These are phyloP conservation scores for Eimeria falciformis DNA, from an alignment of 169 alveolate genomes.

Conservation along the genomic window DNA sequence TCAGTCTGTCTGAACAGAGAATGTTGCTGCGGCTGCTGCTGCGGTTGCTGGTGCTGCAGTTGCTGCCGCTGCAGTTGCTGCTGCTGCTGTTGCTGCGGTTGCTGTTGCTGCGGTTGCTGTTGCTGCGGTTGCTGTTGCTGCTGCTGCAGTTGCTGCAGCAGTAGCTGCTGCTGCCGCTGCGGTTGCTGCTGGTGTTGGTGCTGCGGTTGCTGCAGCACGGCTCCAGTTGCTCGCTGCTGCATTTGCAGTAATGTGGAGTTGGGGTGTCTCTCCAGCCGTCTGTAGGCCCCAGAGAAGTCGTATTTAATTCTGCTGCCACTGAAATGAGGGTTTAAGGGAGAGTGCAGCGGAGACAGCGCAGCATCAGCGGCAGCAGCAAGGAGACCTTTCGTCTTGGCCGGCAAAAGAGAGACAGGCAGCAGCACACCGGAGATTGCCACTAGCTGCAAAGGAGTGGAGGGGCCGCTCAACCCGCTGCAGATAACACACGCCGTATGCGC, in stretches of 20 bases:
- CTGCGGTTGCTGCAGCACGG: not conserved
- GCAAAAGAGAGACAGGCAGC: constrained; percentile 19
- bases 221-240: not conserved
- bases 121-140: not conserved
- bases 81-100: constrained; percentile 42
- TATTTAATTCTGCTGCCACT: constrained; percentile 44
- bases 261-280: not conserved
- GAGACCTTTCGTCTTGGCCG: not conserved
- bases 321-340: not conserved
- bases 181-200: not conserved
- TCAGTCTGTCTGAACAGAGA: too few species aligned
- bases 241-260: not conserved
- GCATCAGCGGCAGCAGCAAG: constrained; percentile 52
- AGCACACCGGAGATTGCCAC: not conserved
- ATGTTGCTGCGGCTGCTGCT: not conserved
- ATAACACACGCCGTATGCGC: not conserved
- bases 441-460: constrained; percentile 11
- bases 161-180: constrained; percentile 38
- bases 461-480: constrained; percentile 37
- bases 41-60: constrained; percentile 14
- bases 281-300: constrained; percentile 12
- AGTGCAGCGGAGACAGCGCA: not conserved
- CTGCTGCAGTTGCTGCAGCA: not conserved
- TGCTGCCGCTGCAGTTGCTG: constrained; percentile 40
- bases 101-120: not conserved